Evolutionary conservation across 2,329 filamentous ascomycete genomes (phyloP).

Genomic region (Cladophialophora carrionii): DNA sequence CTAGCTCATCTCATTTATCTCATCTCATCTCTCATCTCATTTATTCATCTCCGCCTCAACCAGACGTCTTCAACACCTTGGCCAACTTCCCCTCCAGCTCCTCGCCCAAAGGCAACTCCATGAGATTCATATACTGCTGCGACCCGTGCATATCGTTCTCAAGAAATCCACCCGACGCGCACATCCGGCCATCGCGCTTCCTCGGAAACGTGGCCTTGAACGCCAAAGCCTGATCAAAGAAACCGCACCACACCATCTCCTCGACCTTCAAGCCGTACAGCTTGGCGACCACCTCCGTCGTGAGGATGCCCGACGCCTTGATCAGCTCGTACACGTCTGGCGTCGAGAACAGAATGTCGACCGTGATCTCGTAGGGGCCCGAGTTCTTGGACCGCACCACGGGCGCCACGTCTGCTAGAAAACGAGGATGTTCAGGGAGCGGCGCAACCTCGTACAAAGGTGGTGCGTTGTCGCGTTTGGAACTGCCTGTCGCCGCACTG

Average conservation of each 20-base stretch:
- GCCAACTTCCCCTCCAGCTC: slow-evolving; percentile 4
- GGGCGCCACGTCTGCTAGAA: slow-evolving; percentile 45
- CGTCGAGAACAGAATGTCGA: slow-evolving; percentile 55
- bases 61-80: not conserved
- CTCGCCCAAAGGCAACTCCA: slow-evolving; percentile 35
- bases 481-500: too few relatives aligned
- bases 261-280: slow-evolving; percentile 38
- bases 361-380: slow-evolving; percentile 57
- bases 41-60: not conserved
- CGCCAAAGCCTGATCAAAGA: slow-evolving; percentile 53
- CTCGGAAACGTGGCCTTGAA: slow-evolving; percentile 53
- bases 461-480: not conserved
- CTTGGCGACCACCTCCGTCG: slow-evolving; percentile 36
- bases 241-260: slow-evolving; percentile 43
- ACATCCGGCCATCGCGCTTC: slow-evolving; percentile 39
- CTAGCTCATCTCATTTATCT: too few relatives aligned
- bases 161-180: slow-evolving; percentile 41
- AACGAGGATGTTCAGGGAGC: slow-evolving; percentile 17
- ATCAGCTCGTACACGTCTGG: slow-evolving; percentile 44
- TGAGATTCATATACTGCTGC: slow-evolving; percentile 46
- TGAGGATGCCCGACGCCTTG: slow-evolving; percentile 46
- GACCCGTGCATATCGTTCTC: slow-evolving; percentile 48
- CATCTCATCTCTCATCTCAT: too few relatives aligned
- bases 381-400: slow-evolving; percentile 57
- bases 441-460: not conserved